A percentile compares a stretch with the other conserved stretches of the same genome.
Evolutionary conservation across 2,329 filamentous ascomycete species (phyloP).

Genomic region (Pyrenochaeta sp.): DNA sequence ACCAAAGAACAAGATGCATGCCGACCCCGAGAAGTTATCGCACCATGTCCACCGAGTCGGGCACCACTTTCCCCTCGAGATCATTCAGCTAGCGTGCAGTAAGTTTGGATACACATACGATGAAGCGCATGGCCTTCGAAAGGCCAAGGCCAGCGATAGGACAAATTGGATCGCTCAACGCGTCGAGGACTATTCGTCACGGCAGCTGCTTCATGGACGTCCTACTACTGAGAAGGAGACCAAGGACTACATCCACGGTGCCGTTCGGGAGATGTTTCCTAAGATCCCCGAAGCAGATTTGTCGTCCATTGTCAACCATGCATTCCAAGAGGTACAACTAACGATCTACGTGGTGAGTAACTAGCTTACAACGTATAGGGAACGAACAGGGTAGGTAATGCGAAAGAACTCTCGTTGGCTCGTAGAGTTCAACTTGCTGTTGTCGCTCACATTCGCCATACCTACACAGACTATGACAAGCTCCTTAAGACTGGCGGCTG

Average conservation of each 20-base stretch:
- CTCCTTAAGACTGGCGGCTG: constrained; percentile 63
- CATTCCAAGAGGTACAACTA: constrained; percentile 64
- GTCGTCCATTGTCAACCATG: constrained; percentile 65
- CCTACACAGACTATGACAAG: constrained; percentile 69
- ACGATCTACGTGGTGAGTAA: neutral
- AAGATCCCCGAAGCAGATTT: constrained; percentile 68
- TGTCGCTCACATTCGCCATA: constrained; percentile 68
- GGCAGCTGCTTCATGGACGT: constrained; percentile 34
- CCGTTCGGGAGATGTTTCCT: constrained; percentile 69
- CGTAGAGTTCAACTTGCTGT: constrained; percentile 69
- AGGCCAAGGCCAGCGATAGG: constrained; percentile 28
- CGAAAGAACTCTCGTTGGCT: constrained; percentile 61
- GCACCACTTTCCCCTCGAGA: constrained; percentile 68
- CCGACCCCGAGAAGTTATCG: constrained; percentile 61
- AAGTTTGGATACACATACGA: constrained; percentile 53
- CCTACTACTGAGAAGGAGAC: constrained; percentile 52
- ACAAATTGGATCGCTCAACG: constrained; percentile 44
- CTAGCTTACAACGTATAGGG: constrained; percentile 51
- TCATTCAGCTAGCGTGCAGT: constrained; percentile 66
- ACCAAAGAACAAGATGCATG: constrained; percentile 60
- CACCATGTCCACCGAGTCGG: constrained; percentile 69
- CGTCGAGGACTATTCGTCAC: constrained; percentile 45
- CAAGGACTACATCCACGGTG: constrained; percentile 65
- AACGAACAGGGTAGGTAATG: constrained; percentile 66
- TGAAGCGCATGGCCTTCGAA: constrained; percentile 29